phyloP scores from a whole-genome alignment of 768 basidiomycete species.

The Lentinula guzmanii region DNA sequence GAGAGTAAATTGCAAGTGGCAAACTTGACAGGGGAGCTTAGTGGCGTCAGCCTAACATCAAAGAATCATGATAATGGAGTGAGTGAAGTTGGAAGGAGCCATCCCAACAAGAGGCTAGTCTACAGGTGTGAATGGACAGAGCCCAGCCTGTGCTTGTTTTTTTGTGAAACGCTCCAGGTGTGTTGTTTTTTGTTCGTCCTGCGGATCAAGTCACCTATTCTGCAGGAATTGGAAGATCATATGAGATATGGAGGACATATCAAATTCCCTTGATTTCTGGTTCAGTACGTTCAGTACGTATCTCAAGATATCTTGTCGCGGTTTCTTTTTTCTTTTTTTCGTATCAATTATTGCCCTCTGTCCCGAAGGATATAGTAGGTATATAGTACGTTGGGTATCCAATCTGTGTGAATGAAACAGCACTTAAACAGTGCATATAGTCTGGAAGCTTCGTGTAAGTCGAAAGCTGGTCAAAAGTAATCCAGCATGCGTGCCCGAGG shows the following conservation, averaged over 20 bases:
- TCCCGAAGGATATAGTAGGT: too few relatives aligned
- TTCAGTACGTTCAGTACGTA: too few relatives aligned
- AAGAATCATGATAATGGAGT: slow-evolving; percentile 6
- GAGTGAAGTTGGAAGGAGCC: too few relatives aligned
- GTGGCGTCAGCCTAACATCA: neutral
- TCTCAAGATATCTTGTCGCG: too few relatives aligned
- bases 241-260: neutral
- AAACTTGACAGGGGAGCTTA: slow-evolving; percentile 9
- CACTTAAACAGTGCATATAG: too few relatives aligned
- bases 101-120: slow-evolving; percentile 22
- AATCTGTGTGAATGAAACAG: too few relatives aligned
- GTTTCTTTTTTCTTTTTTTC: too few relatives aligned
- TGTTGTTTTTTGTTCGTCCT: neutral
- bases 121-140: slow-evolving; percentile 39
- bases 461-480: too few relatives aligned
- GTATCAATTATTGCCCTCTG: too few relatives aligned
- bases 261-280: neutral
- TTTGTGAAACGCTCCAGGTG: slow-evolving; percentile 19
- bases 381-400: too few relatives aligned
- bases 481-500: too few relatives aligned
- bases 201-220: neutral
- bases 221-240: neutral
- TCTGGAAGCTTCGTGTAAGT: too few relatives aligned
- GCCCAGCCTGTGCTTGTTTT: slow-evolving; percentile 24
- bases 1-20: slow-evolving; percentile 5